Evolutionary conservation across 345 rosid genomes (phyloP).

Genomic region (Microcos paniculata): DNA sequence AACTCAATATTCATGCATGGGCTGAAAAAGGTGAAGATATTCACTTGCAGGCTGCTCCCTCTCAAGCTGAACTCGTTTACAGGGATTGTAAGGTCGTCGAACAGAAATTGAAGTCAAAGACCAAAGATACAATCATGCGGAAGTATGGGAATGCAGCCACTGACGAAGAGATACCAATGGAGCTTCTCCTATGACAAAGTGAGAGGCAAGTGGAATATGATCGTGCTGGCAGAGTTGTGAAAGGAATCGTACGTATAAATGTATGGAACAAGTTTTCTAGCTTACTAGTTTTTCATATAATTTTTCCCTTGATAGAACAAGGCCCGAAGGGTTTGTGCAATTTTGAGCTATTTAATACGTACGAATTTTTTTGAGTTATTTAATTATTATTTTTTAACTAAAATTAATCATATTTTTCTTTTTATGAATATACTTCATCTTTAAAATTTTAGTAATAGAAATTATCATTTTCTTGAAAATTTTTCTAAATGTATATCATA

Average conservation of each 20-base stretch:
- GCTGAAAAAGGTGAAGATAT: constrained; percentile 67
- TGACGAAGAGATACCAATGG: constrained; percentile 56
- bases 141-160: constrained; percentile 72
- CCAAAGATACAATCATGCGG: constrained; percentile 53
- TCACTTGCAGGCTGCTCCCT: no score
- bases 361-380: no score
- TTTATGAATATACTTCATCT: no score
- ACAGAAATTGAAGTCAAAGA: constrained; percentile 50
- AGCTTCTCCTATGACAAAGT: constrained; percentile 64
- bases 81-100: constrained; percentile 44
- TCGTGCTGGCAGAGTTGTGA: constrained; percentile 61
- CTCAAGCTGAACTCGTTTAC: constrained; percentile 65
- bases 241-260: constrained; percentile 71
- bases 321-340: no score
- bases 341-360: no score
- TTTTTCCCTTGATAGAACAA: no score
- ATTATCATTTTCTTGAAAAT: no score
- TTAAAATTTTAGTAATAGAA: no score
- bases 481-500: no score
- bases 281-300: neutral
- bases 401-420: no score
- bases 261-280: neutral
- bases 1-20: constrained; percentile 48
- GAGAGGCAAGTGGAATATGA: constrained; percentile 75
- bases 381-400: no score